Conservation (phyloP, 2,329 filamentous ascomycete genomes). For the Phyllosticta citriasiana region DNA sequence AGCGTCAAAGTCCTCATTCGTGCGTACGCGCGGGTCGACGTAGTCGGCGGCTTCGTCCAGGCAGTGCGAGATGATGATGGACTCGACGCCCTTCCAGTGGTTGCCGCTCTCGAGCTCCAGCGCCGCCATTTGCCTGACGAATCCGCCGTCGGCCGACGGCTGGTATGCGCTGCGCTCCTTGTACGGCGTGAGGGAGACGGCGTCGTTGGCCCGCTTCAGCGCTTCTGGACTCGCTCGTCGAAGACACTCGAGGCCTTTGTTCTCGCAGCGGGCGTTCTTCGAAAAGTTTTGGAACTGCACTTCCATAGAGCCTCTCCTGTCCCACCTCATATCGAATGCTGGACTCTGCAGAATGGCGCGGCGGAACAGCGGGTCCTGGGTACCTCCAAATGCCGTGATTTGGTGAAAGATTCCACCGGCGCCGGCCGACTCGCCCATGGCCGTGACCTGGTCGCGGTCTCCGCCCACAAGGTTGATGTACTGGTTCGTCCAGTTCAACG, state of each 20-base stretch:
- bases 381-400: constrained; percentile 36
- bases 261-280: constrained; percentile 21
- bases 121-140: constrained; percentile 23
- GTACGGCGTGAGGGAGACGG: constrained; percentile 13
- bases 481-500: constrained; percentile 40
- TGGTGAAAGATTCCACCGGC: constrained; percentile 43
- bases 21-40: constrained; percentile 14
- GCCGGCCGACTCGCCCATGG: constrained; percentile 43
- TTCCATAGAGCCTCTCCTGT: constrained; percentile 18
- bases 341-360: constrained; percentile 25
- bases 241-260: constrained; percentile 24
- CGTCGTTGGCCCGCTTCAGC: constrained; percentile 20
- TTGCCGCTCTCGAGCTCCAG: constrained; percentile 24
- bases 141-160: constrained; percentile 24
- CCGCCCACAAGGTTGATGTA: constrained; percentile 39
- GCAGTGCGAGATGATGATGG: constrained; percentile 26
- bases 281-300: constrained; percentile 18
- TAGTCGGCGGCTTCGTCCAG: constrained; percentile 24
- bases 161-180: constrained; percentile 21
- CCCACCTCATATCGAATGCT: constrained; percentile 17
- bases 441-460: constrained; percentile 37
- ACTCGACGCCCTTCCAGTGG: constrained; percentile 22
- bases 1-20: constrained; percentile 23
- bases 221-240: constrained; percentile 15
- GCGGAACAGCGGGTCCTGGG: constrained; percentile 35